Percentiles rank a stretch among this genome's conserved stretches.
Evolutionary conservation across 345 rosid species (phyloP).

Genomic region (Cardamine resedifolia): DNA sequence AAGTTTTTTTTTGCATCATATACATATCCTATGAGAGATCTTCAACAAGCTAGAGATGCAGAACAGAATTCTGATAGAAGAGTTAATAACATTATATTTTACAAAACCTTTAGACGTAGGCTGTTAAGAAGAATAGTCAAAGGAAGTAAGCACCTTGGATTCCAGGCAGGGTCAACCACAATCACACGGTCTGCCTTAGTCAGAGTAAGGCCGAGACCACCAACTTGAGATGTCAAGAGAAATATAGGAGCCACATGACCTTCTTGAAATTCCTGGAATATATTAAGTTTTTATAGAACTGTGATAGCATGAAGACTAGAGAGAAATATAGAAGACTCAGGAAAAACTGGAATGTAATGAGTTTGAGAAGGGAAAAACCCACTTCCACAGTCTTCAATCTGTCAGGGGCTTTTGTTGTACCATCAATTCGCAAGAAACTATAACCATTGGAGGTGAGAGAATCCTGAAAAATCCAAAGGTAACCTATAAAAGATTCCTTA

Average conservation of each 20-base stretch:
- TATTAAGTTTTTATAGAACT: conserved; percentile 12
- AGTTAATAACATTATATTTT: neutral
- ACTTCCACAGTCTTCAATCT: conserved; percentile 83
- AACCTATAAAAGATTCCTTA: conserved; percentile 13
- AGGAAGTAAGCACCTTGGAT: conserved; percentile 63
- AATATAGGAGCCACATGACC: conserved; percentile 81
- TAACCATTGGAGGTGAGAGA: conserved; percentile 64
- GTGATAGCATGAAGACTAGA: conserved; percentile 27
- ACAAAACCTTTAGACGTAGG: conserved; percentile 1
- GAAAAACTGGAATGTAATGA: conserved; percentile 3
- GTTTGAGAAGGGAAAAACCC: conserved; percentile 30
- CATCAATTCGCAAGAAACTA: conserved; percentile 83
- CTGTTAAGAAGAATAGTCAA: conserved; percentile 5
- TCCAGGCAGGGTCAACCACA: conserved; percentile 99
- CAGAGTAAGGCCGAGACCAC: conserved; percentile 97
- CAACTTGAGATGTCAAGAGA: conserved; percentile 95
- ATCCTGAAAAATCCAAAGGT: conserved; percentile 49
- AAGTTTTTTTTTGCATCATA: neutral
- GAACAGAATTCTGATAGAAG: conserved; percentile 1
- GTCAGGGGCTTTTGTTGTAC: conserved; percentile 84
- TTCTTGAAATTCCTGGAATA: conserved; percentile 77
- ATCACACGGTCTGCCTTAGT: conserved; percentile 98
- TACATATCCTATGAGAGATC: neutral
- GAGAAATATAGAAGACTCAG: neutral
- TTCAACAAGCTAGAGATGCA: conserved; percentile 9